A percentile compares a stretch with the other conserved stretches of the same genome.
phyloP scores from a whole-genome alignment of 2,329 filamentous ascomycete genomes.

The Xylariaceae sp. region DNA sequence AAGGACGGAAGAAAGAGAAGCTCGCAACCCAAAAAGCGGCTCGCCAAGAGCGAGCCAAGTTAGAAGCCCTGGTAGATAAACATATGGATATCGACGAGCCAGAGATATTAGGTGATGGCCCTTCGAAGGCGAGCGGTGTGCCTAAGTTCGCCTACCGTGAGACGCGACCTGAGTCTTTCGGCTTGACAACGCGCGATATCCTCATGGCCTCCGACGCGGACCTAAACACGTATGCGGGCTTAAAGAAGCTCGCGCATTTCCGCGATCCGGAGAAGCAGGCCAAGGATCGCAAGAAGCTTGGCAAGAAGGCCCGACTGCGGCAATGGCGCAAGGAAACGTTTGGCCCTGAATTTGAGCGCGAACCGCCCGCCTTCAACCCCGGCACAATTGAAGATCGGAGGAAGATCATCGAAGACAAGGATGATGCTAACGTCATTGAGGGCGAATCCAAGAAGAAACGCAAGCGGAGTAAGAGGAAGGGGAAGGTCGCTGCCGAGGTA shows the following conservation, averaged over 20 bases:
- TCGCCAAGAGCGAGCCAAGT: slow-evolving; percentile 75
- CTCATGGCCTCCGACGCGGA: slow-evolving; percentile 78
- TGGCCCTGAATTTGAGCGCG: slow-evolving; percentile 52
- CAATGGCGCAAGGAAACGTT: slow-evolving; percentile 74
- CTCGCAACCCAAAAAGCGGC: slow-evolving; percentile 62
- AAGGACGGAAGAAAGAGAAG: slow-evolving; percentile 56
- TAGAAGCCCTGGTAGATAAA: slow-evolving; percentile 81
- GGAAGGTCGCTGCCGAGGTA: slow-evolving; percentile 8
- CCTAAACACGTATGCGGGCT: slow-evolving; percentile 83
- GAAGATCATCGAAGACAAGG: slow-evolving; percentile 7
- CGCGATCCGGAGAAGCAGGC: slow-evolving; percentile 84
- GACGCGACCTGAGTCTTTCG: slow-evolving; percentile 84
- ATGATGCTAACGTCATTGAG: slow-evolving; percentile 30
- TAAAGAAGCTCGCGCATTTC: slow-evolving; percentile 93
- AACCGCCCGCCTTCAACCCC: slow-evolving; percentile 56
- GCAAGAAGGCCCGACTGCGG: slow-evolving; percentile 86
- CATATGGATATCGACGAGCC: slow-evolving; percentile 71
- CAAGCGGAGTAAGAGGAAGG: slow-evolving; percentile 25
- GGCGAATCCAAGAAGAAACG: slow-evolving; percentile 30
- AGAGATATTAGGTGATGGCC: slow-evolving; percentile 43
- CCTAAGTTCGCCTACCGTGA: slow-evolving; percentile 85
- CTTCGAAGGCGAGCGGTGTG: slow-evolving; percentile 16
- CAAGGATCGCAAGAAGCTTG: slow-evolving; percentile 80
- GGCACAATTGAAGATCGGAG: slow-evolving; percentile 30
- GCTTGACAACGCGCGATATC: slow-evolving; percentile 85